Percentiles rank a stretch among this genome's conserved stretches.
phyloP scores from a whole-genome alignment of 805 yeast species.

The Monosporozyma solicola region DNA sequence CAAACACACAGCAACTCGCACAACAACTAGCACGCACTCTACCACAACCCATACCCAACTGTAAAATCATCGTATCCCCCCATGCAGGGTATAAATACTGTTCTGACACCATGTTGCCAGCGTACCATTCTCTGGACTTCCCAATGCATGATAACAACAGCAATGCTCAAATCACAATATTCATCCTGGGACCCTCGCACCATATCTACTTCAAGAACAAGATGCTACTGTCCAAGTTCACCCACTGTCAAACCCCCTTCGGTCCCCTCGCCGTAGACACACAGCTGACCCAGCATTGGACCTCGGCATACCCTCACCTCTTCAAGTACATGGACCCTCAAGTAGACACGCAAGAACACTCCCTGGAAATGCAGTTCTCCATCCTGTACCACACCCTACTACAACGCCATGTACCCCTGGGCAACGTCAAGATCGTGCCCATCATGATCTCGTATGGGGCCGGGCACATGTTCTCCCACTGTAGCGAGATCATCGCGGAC shows the following conservation, averaged over 20 bases:
- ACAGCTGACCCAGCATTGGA: constrained; percentile 30
- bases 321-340: constrained; percentile 49
- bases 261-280: constrained; percentile 66
- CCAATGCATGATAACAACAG: not conserved
- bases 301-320: constrained; percentile 8
- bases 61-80: constrained; percentile 34
- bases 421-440: constrained; percentile 55
- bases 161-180: constrained; percentile 48
- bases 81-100: constrained; percentile 92
- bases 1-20: constrained; percentile 35
- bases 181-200: constrained; percentile 89
- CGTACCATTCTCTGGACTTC: constrained; percentile 65
- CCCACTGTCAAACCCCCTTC: constrained; percentile 66
- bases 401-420: constrained; percentile 27
- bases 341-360: constrained; percentile 79
- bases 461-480: constrained; percentile 32
- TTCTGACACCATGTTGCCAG: constrained; percentile 66
- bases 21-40: constrained; percentile 37
- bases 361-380: constrained; percentile 92
- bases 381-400: constrained; percentile 41
- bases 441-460: constrained; percentile 65
- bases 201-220: constrained; percentile 67
- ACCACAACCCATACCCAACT: constrained; percentile 23
- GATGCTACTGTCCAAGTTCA: constrained; percentile 45
- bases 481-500: constrained; percentile 44